Percentiles rank a stretch among this genome's conserved stretches.
These are phyloP conservation scores for Saturnispora dispora DNA, from an alignment of 805 yeast genomes.

Conservation along the genomic window DNA sequence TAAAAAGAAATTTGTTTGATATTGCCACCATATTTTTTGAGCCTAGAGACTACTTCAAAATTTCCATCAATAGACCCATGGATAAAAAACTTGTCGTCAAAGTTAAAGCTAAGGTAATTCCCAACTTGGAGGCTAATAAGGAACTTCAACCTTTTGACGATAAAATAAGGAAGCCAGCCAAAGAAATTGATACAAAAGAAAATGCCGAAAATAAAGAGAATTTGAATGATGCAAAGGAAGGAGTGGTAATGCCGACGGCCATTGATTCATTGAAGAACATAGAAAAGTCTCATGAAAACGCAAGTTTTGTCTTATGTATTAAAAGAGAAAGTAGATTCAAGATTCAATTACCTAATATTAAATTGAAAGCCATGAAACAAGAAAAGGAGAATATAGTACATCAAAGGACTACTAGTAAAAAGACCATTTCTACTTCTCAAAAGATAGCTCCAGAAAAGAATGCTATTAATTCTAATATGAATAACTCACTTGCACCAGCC, in stretches of 20 bases:
- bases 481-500: background rate
- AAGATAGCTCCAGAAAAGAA: background rate
- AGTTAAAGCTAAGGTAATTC: conserved; percentile 21
- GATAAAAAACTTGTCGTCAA: conserved; percentile 58
- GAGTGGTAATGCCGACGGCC: background rate
- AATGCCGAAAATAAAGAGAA: background rate
- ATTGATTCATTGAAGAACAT: background rate
- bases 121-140: background rate
- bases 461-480: background rate
- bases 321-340: conserved; percentile 52
- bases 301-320: conserved; percentile 33
- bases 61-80: conserved; percentile 57
- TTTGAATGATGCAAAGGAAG: background rate
- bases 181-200: background rate
- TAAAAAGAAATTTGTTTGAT: conserved; percentile 55
- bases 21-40: conserved; percentile 57
- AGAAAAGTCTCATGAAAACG: conserved; percentile 24
- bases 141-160: background rate
- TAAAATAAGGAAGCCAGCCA: background rate
- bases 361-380: conserved; percentile 18
- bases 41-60: conserved; percentile 51
- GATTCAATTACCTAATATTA: conserved; percentile 36
- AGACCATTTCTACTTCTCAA: background rate
- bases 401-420: background rate
- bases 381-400: conserved; percentile 9